These are phyloP conservation scores for Candida succiphila DNA, from an alignment of 805 yeast genomes.

Conservation along the genomic window DNA sequence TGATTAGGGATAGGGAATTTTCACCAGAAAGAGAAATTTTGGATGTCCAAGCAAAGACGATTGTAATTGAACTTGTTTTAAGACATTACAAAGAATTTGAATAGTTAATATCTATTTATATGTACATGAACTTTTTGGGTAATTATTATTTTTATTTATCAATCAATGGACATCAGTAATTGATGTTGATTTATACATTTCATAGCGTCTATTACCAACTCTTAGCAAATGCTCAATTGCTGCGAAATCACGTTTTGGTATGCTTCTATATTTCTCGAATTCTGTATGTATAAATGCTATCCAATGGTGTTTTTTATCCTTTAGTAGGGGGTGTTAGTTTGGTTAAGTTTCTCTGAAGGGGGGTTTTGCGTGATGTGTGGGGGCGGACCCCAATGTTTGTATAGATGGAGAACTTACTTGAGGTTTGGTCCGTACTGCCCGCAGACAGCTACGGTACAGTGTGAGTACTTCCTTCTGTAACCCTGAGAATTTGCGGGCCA, in stretches of 20 bases:
- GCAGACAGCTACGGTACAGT: conserved; percentile 36
- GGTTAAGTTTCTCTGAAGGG: background rate
- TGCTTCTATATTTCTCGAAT: conserved; percentile 43
- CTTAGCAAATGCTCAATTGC: conserved; percentile 81
- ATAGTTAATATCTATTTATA: background rate
- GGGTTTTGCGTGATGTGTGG: background rate
- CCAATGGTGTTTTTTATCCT: conserved; percentile 25
- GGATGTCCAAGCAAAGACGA: conserved; percentile 78
- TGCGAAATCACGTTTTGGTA: conserved; percentile 72
- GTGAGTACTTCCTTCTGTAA: conserved; percentile 42
- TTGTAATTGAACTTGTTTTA: conserved; percentile 64
- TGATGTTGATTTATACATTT: conserved; percentile 60
- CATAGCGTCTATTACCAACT: conserved; percentile 61
- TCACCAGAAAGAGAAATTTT: conserved; percentile 73
- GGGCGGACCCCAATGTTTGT: background rate
- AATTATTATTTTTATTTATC: background rate
- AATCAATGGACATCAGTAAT: conserved; percentile 51
- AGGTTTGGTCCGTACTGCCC: conserved; percentile 38
- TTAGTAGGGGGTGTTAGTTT: background rate
- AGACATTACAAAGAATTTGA: conserved; percentile 31
- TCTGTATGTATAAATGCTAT: conserved; percentile 31
- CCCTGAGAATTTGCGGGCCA: conserved; percentile 25
- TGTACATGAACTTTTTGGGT: background rate
- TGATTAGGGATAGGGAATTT: conserved; percentile 54
- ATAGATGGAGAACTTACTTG: conserved; percentile 14